Evolutionary conservation across 768 basidiomycete genomes (phyloP).

Genomic region (Cystoderma amianthinum): DNA sequence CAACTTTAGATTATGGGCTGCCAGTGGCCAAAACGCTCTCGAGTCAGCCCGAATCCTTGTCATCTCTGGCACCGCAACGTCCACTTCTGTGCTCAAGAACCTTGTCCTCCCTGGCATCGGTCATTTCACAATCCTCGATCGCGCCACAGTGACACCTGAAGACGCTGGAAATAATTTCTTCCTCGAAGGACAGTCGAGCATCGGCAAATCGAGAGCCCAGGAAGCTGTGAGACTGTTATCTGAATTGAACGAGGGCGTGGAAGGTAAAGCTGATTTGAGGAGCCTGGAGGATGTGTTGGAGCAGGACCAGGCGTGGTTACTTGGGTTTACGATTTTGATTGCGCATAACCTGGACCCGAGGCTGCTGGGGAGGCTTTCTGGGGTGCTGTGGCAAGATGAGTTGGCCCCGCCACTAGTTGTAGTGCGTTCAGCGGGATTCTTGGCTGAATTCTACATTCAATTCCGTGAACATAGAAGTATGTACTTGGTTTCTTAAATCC

Average conservation of each 20-base stretch:
- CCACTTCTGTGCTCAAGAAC: conserved; percentile 90
- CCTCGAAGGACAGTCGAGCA: conserved; percentile 64
- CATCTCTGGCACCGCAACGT: conserved; percentile 74
- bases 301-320: conserved; percentile 24
- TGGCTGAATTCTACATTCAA: conserved; percentile 85
- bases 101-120: conserved; percentile 94
- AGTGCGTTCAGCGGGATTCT: conserved; percentile 82
- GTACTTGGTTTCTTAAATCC: conserved; percentile 15
- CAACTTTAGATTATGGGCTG: conserved; percentile 87
- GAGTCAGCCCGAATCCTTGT: conserved; percentile 81
- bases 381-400: conserved; percentile 61
- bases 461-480: conserved; percentile 81
- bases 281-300: conserved; percentile 54
- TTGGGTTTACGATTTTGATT: conserved; percentile 72
- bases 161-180: conserved; percentile 98
- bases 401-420: conserved; percentile 63
- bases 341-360: conserved; percentile 68
- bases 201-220: conserved; percentile 73
- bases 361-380: conserved; percentile 51
- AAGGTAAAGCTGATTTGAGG: conserved; percentile 55
- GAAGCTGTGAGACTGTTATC: conserved; percentile 71
- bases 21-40: conserved; percentile 83
- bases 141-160: conserved; percentile 46
- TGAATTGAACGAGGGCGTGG: conserved; percentile 87
- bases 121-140: conserved; percentile 89